Conservation (phyloP, 257 asterid species). For the Cordia subcordata region DNA sequence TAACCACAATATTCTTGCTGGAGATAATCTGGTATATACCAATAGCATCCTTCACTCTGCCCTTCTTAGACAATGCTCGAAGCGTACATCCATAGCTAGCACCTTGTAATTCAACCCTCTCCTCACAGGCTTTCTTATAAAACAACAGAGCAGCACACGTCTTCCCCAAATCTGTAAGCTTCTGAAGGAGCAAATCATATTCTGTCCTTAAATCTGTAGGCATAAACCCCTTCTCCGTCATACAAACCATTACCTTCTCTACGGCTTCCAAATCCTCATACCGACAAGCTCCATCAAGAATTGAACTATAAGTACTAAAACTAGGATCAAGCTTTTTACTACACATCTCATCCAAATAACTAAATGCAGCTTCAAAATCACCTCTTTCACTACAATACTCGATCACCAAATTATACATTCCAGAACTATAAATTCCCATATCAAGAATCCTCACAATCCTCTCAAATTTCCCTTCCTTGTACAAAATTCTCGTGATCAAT, state of each 20-base stretch:
- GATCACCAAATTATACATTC: constrained; percentile 46
- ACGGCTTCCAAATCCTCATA: constrained; percentile 34
- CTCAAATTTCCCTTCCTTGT: constrained; percentile 52
- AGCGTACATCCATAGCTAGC: constrained; percentile 52
- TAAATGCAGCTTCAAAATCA: constrained; percentile 54
- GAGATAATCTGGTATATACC: constrained; percentile 24
- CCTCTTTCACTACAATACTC: constrained; percentile 55
- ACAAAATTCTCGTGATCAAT: constrained; percentile 37
- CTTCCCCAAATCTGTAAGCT: constrained; percentile 43
- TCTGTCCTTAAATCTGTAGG: constrained; percentile 12
- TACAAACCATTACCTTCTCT: constrained; percentile 27
- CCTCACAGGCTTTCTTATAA: constrained; percentile 35
- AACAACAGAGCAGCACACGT: constrained; percentile 55
- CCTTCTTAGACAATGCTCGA: constrained; percentile 41
- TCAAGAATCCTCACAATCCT: constrained; percentile 41
- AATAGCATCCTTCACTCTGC: constrained; percentile 48
- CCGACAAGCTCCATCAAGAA: constrained; percentile 78
- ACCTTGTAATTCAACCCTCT: constrained; percentile 30
- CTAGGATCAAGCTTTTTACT: constrained; percentile 36
- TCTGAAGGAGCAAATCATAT: constrained; percentile 44
- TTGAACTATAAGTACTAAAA: constrained; percentile 46
- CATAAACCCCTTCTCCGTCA: constrained; percentile 44
- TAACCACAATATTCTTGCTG: constrained; percentile 26
- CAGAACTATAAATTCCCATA: constrained; percentile 33
- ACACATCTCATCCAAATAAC: constrained; percentile 34